Base-by-base conservation (phyloP, 2,329 filamentous ascomycete genomes). In the Hypomyces perniciosus region DNA sequence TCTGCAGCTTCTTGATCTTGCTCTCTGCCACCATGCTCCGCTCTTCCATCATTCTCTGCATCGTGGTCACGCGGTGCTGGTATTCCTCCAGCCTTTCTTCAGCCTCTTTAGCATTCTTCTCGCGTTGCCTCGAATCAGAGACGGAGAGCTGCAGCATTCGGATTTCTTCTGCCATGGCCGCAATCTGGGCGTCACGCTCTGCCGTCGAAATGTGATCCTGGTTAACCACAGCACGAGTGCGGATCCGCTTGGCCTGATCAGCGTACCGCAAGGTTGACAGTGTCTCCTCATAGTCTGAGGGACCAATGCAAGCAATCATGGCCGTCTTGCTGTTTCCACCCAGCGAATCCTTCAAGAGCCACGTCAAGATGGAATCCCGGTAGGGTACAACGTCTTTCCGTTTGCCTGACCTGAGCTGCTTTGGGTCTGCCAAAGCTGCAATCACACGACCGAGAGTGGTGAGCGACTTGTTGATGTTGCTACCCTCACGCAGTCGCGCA, bases 401-500 rank as follows among this genome's bases (percentile, higher is more conserved):
- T 64, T 88, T 87, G 51, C 79, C 74, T 51, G 70, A 68, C 35
- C 76, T 73, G 38, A 72, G 66, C 54, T 77, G 73, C 67, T 89
- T 89, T 2, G 80, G 76, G 61, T 85, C 82, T 4, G 86, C 88
- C 29, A 99, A 79, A 1, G 93, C 92, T 30, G 91, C 92, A 67
- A 99, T 99, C 44, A 99, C 93, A 48, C 93, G 86, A 4, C 93
- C 93, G 8, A 99, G 81, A 0, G 93, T 97, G 1, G 92, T 96
- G 35, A 99, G 81, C 8, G 92, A 97, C 72, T 97, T 96, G 78
- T 99, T 99, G 80, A 99, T 99, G 68, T 97, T 96, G 62, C 89
- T 92, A 46, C 93, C 93, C 71, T 99, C 93, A 51, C 92, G 85
- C 26, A 99, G 80, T 31, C 93, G 84, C 61, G 86, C 84, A 9